Evolutionary conservation across 768 basidiomycete genomes (phyloP).

Genomic region (Tulasnella sp.): DNA sequence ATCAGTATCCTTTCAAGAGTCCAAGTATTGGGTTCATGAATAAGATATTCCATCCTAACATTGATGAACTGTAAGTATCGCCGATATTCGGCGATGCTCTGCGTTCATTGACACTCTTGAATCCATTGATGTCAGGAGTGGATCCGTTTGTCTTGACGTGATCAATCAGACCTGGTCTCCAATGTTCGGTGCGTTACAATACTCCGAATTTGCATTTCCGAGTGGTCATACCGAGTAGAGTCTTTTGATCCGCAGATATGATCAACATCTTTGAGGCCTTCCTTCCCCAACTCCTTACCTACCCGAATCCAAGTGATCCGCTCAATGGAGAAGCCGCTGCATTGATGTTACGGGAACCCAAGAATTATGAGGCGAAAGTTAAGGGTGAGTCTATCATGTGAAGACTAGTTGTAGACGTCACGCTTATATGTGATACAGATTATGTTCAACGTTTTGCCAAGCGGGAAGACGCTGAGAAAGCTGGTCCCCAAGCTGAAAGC

Average conservation of each 20-base stretch:
- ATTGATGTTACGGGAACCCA: conserved; percentile 91
- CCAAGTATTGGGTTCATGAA: conserved; percentile 99
- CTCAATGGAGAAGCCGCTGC: conserved; percentile 97
- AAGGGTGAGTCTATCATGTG: conserved; percentile 45
- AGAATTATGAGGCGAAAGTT: conserved; percentile 88
- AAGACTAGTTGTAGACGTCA: background rate
- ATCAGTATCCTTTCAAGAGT: conserved; percentile 97
- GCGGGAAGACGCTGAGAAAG: conserved; percentile 68
- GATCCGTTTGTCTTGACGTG: conserved; percentile 95
- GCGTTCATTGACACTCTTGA: conserved; percentile 10
- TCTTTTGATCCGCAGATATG: conserved; percentile 54
- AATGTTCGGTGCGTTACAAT: conserved; percentile 74
- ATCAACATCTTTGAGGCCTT: conserved; percentile 99
- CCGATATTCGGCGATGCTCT: conserved; percentile 3
- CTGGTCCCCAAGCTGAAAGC: conserved; percentile 37
- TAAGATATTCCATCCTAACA: conserved; percentile 99
- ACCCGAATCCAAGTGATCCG: conserved; percentile 97
- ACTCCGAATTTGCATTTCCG: background rate
- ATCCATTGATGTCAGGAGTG: conserved; percentile 48
- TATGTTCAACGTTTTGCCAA: conserved; percentile 94
- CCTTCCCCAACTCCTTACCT: conserved; percentile 89
- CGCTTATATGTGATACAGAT: conserved; percentile 36
- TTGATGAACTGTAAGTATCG: conserved; percentile 80
- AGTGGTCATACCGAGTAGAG: background rate
- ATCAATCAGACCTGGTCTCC: conserved; percentile 99